These are phyloP conservation scores for Tulasnella calospora DNA, from an alignment of 768 basidiomycete species.

Conservation along the genomic window DNA sequence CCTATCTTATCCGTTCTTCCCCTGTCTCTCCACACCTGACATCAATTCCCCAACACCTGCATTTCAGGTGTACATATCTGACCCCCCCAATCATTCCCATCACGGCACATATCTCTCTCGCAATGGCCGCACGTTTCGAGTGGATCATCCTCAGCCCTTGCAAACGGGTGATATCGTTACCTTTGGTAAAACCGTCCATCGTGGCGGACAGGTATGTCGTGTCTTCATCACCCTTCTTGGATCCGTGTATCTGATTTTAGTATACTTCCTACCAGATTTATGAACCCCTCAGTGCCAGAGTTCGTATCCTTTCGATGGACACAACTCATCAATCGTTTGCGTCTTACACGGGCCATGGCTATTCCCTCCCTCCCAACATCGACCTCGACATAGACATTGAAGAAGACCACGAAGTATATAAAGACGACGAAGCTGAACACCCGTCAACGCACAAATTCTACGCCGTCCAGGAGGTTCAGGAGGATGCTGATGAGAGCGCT, in stretches of 20 bases:
- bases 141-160: conserved; percentile 3
- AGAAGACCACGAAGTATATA: neutral
- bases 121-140: neutral
- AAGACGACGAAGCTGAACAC: conserved; percentile 6
- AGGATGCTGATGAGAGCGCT: neutral
- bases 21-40: neutral
- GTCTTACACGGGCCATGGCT: conserved; percentile 16
- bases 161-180: conserved; percentile 22
- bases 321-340: neutral
- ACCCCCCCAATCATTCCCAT: conserved; percentile 21
- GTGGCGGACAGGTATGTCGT: conserved; percentile 16
- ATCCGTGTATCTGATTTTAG: neutral
- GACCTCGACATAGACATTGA: neutral
- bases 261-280: neutral
- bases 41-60: neutral
- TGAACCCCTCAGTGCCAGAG: conserved; percentile 13
- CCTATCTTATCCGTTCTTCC: neutral
- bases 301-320: neutral
- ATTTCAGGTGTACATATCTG: conserved; percentile 23
- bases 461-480: conserved; percentile 4
- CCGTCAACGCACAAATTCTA: conserved; percentile 20
- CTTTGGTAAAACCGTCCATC: conserved; percentile 23
- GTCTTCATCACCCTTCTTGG: neutral
- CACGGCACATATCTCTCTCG: conserved; percentile 24
- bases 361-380: conserved; percentile 20